Conservation (phyloP, 805 yeast species). For the Debaryomyces prosopidis region DNA sequence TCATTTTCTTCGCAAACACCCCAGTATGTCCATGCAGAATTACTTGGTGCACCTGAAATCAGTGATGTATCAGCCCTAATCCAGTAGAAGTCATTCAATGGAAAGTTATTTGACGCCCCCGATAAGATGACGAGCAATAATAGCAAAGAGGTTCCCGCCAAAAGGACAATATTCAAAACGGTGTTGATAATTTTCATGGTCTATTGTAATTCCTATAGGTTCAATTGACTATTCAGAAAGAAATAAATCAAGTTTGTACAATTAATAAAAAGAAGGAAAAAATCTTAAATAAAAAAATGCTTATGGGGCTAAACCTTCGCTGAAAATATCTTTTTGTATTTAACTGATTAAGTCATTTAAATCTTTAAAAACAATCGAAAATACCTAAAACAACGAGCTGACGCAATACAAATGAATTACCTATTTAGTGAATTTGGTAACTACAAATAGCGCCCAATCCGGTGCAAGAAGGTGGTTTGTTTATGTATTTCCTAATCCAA, state of each 20-base stretch:
- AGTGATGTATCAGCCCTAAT: slow-evolving; percentile 68
- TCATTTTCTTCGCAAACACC: slow-evolving; percentile 59
- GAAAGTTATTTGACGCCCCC: slow-evolving; percentile 59
- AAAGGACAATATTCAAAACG: slow-evolving; percentile 36
- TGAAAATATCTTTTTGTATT: neutral
- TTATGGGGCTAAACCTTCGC: neutral
- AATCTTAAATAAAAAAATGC: neutral
- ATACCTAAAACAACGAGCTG: neutral
- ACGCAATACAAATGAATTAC: slow-evolving; percentile 2
- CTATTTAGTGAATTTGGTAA: neutral
- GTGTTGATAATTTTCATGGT: slow-evolving; percentile 34
- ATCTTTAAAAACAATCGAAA: neutral
- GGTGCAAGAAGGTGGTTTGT: neutral
- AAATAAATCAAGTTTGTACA: neutral
- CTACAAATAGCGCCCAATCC: neutral
- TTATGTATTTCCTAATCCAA: slow-evolving; percentile 1
- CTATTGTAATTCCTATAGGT: neutral
- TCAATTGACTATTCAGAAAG: neutral
- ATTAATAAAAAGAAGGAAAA: neutral
- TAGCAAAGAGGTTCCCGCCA: slow-evolving; percentile 41
- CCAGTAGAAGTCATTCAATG: slow-evolving; percentile 76
- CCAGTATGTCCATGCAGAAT: slow-evolving; percentile 83
- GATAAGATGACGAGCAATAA: slow-evolving; percentile 64
- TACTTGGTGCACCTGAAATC: slow-evolving; percentile 48
- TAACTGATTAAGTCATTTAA: slow-evolving; percentile 3